These are phyloP conservation scores for Panaeolus papilionaceus DNA, from an alignment of 768 basidiomycete species.

Conservation along the genomic window DNA sequence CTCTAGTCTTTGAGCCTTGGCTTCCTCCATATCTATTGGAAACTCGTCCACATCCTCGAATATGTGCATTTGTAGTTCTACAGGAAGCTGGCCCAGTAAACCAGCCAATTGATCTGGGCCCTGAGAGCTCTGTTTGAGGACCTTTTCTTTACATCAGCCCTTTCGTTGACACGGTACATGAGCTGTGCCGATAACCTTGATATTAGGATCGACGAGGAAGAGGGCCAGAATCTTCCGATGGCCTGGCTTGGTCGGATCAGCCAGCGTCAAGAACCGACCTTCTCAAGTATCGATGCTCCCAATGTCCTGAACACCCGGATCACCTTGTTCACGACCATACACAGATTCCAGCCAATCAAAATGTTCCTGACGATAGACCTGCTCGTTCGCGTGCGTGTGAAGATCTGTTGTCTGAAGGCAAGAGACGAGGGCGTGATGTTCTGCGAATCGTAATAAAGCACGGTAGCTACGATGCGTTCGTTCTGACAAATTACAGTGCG, in stretches of 20 bases:
- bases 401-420: slow-evolving; percentile 31
- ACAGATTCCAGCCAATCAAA: slow-evolving; percentile 35
- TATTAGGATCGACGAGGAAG: slow-evolving; percentile 46
- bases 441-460: slow-evolving; percentile 32
- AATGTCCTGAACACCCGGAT: slow-evolving; percentile 33
- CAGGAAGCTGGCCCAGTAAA: slow-evolving; percentile 18
- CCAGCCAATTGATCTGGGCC: not conserved
- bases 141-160: slow-evolving; percentile 35
- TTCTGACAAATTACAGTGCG: slow-evolving; percentile 26
- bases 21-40: not conserved
- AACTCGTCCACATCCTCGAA: slow-evolving; percentile 22
- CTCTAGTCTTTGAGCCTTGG: too few species aligned
- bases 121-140: not conserved
- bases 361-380: slow-evolving; percentile 32
- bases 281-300: slow-evolving; percentile 41
- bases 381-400: slow-evolving; percentile 16
- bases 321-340: slow-evolving; percentile 34
- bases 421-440: slow-evolving; percentile 33
- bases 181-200: slow-evolving; percentile 35
- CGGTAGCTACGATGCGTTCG: slow-evolving; percentile 38
- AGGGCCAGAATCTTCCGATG: slow-evolving; percentile 50
- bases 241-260: slow-evolving; percentile 43
- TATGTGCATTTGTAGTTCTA: slow-evolving; percentile 23
- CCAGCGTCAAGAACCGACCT: slow-evolving; percentile 42
- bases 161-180: slow-evolving; percentile 37